phyloP scores from a whole-genome alignment of 148 eudicot species.

The Simmondsia chinensis region DNA sequence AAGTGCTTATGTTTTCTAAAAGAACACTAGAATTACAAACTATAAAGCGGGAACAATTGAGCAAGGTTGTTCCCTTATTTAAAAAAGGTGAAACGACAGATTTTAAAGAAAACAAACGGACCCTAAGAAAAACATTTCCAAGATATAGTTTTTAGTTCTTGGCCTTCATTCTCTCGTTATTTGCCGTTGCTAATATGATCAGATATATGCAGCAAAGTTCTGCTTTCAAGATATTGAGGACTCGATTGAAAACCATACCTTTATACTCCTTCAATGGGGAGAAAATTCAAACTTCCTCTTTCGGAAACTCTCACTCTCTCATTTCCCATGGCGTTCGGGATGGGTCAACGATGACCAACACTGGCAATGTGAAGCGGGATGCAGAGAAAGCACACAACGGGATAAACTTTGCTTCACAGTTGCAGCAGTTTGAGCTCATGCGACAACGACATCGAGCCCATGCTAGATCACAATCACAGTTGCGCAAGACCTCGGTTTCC shows the following conservation, averaged over 20 bases:
- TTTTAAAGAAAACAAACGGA: too few species aligned
- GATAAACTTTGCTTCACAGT: constrained; percentile 60
- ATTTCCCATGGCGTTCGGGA: constrained; percentile 12
- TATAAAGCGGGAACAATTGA: too few species aligned
- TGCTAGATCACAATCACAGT: constrained; percentile 34
- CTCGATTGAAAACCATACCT: constrained; percentile 87
- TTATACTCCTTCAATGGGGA: constrained; percentile 58
- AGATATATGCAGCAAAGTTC: constrained; percentile 56
- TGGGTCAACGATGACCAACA: constrained; percentile 21
- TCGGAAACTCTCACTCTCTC: constrained; percentile 22
- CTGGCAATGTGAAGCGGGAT: constrained; percentile 44
- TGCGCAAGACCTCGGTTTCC: constrained; percentile 29
- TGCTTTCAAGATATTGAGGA: constrained; percentile 77
- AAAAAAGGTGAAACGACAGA: too few species aligned
- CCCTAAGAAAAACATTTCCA: too few species aligned
- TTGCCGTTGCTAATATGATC: too few species aligned
- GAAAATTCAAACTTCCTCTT: constrained; percentile 21
- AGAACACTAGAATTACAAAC: too few species aligned
- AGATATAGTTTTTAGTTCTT: too few species aligned
- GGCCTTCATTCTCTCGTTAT: background rate
- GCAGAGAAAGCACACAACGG: constrained; percentile 37
- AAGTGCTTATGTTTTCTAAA: too few species aligned
- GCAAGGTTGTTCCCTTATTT: too few species aligned
- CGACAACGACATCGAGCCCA: constrained; percentile 57
- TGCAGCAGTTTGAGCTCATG: constrained; percentile 68